phyloP scores from a whole-genome alignment of 2,329 filamentous ascomycete genomes.

The Trichophyton schoenleinii region DNA sequence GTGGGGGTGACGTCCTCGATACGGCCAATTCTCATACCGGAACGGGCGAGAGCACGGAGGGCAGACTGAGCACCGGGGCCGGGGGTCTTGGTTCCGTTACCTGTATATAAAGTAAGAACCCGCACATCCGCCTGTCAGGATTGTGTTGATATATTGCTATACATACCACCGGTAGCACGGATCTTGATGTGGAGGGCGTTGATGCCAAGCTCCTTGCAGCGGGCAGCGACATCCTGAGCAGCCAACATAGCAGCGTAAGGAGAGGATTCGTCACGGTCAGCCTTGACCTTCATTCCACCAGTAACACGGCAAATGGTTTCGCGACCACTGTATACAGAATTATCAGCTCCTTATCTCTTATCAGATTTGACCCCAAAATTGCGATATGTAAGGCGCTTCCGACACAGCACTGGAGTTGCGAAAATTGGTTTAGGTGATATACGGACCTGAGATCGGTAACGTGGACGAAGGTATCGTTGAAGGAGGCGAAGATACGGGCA shows the following conservation, averaged over 20 bases:
- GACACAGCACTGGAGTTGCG: not conserved
- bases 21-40: conserved; percentile 98
- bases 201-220: conserved; percentile 76
- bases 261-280: conserved; percentile 98
- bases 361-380: not conserved
- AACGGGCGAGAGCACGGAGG: conserved; percentile 95
- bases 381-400: not conserved
- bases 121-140: not conserved
- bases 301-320: conserved; percentile 99
- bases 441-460: conserved; percentile 93
- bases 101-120: conserved; percentile 29
- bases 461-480: conserved; percentile 93
- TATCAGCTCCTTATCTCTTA: not conserved
- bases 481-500: conserved; percentile 93
- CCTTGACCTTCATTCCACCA: conserved; percentile 99
- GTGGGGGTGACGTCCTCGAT: conserved; percentile 99
- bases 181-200: conserved; percentile 99
- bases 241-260: conserved; percentile 99
- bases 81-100: conserved; percentile 99
- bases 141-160: not conserved
- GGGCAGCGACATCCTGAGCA: conserved; percentile 90
- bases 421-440: not conserved
- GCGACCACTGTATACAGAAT: conserved; percentile 69
- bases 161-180: conserved; percentile 89
- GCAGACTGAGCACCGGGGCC: conserved; percentile 98